Base-by-base conservation (phyloP, 805 yeast genomes). In the Ogataea paraovalis region DNA sequence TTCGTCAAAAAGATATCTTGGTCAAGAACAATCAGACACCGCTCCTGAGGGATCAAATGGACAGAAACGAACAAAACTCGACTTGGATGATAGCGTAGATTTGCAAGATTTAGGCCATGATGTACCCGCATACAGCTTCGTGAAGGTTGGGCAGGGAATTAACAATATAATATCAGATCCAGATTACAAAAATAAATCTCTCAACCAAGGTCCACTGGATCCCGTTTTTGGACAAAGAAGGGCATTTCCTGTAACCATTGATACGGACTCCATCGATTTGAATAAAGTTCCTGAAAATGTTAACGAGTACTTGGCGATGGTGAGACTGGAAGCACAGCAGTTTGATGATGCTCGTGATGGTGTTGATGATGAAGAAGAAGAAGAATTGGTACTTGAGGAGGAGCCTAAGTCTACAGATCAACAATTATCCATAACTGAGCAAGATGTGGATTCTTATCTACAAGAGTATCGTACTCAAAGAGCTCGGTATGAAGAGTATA, bases 191-290 rank as follows among this genome's bases (percentile, higher is more conserved):
- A 18, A 5, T 5, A 34, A 34, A 34, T 34, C 38, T 16, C 20
- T 34, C 7, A 34, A 9, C 16, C 60, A 55, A 22, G 71, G 71
- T 0, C 69, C 69, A 0, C 14, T 67, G n/a, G 72, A 68, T 47
- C 66, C 68, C 3, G 39, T 58, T 13, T 67, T 66, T 54, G 71
- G 71, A 0, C 72, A 68, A 47, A 42, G 67, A 34, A 46, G 67
- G 34, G 72, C 70, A 14, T 68, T 68, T 32, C 72, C 72, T 0
- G 45, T 68, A 9, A 37, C 45, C 1, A 45, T 67, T 9, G 59
- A 57, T 42, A 38, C 57, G 13, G 42, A 25, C 1, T 23, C 42
- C 3, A 47, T 56, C 4, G 61, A 64, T 42, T 41, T 50, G 4
- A 27, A 25, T 2, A 44, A 48, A 23, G 25, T 43, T 0, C 65